Base-by-base conservation (phyloP, 1,139 yeast species). In the Zygoascus meyerae region DNA sequence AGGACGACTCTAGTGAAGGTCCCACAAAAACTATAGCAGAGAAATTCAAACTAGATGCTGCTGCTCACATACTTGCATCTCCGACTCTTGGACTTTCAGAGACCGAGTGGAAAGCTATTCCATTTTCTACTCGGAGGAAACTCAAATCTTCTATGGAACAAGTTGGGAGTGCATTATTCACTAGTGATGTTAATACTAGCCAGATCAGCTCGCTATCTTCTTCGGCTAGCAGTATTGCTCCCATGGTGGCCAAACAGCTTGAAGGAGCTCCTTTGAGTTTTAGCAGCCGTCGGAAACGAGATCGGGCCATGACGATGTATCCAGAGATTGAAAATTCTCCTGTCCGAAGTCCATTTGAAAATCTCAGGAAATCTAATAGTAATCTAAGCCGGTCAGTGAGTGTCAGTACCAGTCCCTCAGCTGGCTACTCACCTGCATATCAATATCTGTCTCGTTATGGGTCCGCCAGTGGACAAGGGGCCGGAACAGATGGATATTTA, bases 371-470 rank as follows among this genome's bases (percentile, higher is more conserved):
- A 15, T 12, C 18, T 15, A 15, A 12, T 14, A 28, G 34, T 34
- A 35, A 32, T 28, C 18, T 40, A 8, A 34, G 32, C 7, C 33
- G 58, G 15, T 52, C 56, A 7, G 46, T 52, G 14, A 52, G 56
- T 29, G 41, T 48, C 12, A 51, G 55, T 9, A 50, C 50, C 28
- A 48, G 52, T 28, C 53, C 57, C n/a, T 50, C 52, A 2, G 42
- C 48, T 17, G 47, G 55, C 4, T 65, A 63, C 8, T 68, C 73
- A 1, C 66, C 72, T 2, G 74, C 74, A n/a, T 64, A 68, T 14
- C 69, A 64, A 49, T 70, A 59, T 48, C 52, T 70, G 33, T 64
- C 67, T 48, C 59, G 70, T 14, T 66, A 70, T 49, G 68, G 71
- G 6, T 66, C 65, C 21, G 48, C 48, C 6, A 45, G 43, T 21